Conservation (phyloP, 768 basidiomycete genomes). For the Boletus reticulatus region DNA sequence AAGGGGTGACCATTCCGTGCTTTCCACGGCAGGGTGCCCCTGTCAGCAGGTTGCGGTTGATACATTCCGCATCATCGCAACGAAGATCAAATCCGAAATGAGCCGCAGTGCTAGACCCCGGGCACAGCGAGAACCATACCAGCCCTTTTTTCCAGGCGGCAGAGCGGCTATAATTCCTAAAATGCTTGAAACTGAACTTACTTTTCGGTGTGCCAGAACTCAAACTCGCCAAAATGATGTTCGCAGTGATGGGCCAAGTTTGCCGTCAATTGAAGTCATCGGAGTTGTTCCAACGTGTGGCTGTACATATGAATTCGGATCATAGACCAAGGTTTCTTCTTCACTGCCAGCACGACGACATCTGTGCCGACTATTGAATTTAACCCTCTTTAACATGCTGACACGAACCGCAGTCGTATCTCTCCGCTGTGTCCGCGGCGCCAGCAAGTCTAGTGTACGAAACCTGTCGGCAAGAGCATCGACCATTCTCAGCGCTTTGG, state of each 20-base stretch:
- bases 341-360: slow-evolving; percentile 1
- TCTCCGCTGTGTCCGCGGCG: slow-evolving; percentile 15
- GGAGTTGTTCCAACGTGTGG: slow-evolving; percentile 12
- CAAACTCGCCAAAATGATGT: background rate
- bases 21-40: slow-evolving; percentile 32
- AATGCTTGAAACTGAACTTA: background rate
- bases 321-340: background rate
- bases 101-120: slow-evolving; percentile 14
- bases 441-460: slow-evolving; percentile 31
- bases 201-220: background rate
- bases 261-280: background rate
- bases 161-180: background rate
- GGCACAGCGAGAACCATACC: slow-evolving; percentile 4
- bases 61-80: slow-evolving; percentile 23
- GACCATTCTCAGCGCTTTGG: slow-evolving; percentile 59
- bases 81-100: slow-evolving; percentile 24
- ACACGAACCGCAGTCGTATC: slow-evolving; percentile 17
- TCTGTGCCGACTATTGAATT: background rate
- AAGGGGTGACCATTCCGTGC: slow-evolving; percentile 13
- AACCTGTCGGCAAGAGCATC: slow-evolving; percentile 70
- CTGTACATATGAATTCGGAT: slow-evolving; percentile 15
- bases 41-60: slow-evolving; percentile 19
- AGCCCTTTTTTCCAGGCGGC: background rate
- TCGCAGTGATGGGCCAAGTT: background rate
- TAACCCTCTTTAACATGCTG: slow-evolving; percentile 16